Base-by-base conservation (phyloP, 306 rosid species). In the Castanea mollissima region DNA sequence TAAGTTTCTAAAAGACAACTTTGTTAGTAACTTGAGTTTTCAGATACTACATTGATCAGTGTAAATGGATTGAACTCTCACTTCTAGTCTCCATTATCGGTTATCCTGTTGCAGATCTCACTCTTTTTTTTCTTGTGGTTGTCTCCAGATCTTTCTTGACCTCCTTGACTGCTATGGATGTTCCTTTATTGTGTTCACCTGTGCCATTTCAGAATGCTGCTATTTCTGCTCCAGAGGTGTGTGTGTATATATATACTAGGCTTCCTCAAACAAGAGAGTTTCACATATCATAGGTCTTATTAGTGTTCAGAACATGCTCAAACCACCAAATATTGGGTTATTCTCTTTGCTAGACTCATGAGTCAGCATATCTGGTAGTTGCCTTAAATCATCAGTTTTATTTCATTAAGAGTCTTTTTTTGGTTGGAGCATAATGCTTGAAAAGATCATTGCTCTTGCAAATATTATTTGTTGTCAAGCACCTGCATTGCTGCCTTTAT, bases 141-240 rank as follows among this genome's bases (percentile, higher is more conserved):
- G 49, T 64, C 32, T 79, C 82, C 84, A 96, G 99, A 87, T 85
- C 89, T 78, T 78, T 91, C 83, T 82, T 91, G 89, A 82, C 94
- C 82, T 75, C 87, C 67, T 85, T 96, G 76, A 79, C 92, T 63
- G 92, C 92, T 64, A 78, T 83, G 84, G 99, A 96, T 60, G 98
- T 90, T 69, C 98, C 99, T 65, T 83, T 90, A 65, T 83, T 96
- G 79, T 90, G 85, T 79, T 93, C 99, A 31, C 92, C 98, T 29
- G 84, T 90, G 69, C 97, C 96, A 9, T 96, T 96, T 86, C 93
- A 81, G 84, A 96, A 88, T 85, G 91, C 97, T 74, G 87, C 99
- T 65, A 41, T 88, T 69, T 91, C 94, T 80, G 86, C 94, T 71
- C 98, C 98, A 35, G 87, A 96, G 84, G 99, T 96, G 79, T 67